A percentile compares a stretch with the other conserved stretches of the same genome.
Conservation (phyloP, 192 early-diverging fungal genomes). For the Backusella psychrophila region DNA sequence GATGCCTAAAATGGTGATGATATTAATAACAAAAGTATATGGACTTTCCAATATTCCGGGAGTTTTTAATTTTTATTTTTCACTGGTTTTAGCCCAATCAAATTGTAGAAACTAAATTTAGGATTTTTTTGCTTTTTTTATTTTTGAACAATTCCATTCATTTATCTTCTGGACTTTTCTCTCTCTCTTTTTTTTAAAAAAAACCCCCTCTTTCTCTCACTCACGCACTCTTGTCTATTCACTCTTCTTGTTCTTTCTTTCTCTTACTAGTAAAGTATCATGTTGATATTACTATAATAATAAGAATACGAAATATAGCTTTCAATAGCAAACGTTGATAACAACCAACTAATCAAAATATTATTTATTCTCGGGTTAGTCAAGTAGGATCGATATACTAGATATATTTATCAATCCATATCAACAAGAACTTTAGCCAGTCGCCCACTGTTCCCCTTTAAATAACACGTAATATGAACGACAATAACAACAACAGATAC, state of each 20-base stretch:
- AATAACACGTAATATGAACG: slow-evolving; percentile 8
- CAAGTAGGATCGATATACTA: not conserved
- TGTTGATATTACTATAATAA: not conserved
- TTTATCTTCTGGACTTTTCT: not conserved
- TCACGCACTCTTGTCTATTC: not conserved
- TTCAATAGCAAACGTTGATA: not conserved
- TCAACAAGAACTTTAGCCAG: not conserved
- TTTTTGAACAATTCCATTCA: not conserved
- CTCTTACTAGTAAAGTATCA: not conserved
- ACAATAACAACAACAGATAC: not conserved
- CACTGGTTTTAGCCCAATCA: not conserved
- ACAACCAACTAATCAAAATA: not conserved
- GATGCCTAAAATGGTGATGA: no score
- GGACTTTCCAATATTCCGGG: not conserved
- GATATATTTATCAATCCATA: not conserved
- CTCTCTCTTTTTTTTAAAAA: not conserved
- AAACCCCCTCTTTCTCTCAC: not conserved
- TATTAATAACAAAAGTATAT: no score
- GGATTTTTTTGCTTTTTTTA: slow-evolving; percentile 3
- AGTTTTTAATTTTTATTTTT: not conserved
- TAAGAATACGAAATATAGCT: not conserved
- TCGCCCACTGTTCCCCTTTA: not conserved
- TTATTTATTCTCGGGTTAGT: not conserved
- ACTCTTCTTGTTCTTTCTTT: not conserved
- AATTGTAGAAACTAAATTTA: not conserved